A percentile compares a stretch with the other conserved stretches of the same genome.
Conservation (phyloP, 2,329 filamentous ascomycete species). For the Ophiostoma perfectum region DNA sequence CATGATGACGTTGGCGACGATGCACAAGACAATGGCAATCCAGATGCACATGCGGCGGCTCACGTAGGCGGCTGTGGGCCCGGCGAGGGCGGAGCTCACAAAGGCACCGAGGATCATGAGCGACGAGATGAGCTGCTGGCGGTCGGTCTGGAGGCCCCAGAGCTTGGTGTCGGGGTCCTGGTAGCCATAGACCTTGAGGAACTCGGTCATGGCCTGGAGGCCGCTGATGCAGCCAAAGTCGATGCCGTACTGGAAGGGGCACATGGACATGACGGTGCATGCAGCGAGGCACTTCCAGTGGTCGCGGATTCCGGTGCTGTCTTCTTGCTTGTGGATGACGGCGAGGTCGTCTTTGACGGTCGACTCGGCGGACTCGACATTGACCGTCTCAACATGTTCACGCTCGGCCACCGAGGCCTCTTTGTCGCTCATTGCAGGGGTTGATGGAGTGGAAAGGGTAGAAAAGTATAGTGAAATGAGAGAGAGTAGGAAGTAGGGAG, state of each 20-base stretch:
- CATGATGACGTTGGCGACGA: conserved; percentile 51
- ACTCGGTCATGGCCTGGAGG: conserved; percentile 39
- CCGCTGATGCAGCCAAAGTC: conserved; percentile 29
- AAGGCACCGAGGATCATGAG: conserved; percentile 46
- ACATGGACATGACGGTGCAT: conserved; percentile 45
- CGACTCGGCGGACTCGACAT: background rate
- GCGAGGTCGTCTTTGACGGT: background rate
- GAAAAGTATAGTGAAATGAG: background rate
- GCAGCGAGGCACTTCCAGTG: conserved; percentile 36
- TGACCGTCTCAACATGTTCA: conserved; percentile 11
- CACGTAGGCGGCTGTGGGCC: conserved; percentile 35
- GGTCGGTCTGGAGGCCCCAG: conserved; percentile 42
- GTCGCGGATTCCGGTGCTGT: conserved; percentile 28
- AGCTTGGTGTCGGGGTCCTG: conserved; percentile 35
- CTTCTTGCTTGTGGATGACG: conserved; percentile 4
- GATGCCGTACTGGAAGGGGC: conserved; percentile 48
- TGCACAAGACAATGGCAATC: conserved; percentile 46
- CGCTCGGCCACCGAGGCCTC: conserved; percentile 15
- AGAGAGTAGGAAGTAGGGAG: too few relatives aligned
- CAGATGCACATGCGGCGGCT: conserved; percentile 38
- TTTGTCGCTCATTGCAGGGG: conserved; percentile 17
- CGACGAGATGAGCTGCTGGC: conserved; percentile 45
- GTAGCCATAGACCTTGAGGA: conserved; percentile 41
- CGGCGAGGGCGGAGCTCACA: conserved; percentile 40
- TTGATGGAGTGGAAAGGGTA: background rate